Base-by-base conservation (phyloP, 768 basidiomycete genomes). In the Lyophyllum decastes region DNA sequence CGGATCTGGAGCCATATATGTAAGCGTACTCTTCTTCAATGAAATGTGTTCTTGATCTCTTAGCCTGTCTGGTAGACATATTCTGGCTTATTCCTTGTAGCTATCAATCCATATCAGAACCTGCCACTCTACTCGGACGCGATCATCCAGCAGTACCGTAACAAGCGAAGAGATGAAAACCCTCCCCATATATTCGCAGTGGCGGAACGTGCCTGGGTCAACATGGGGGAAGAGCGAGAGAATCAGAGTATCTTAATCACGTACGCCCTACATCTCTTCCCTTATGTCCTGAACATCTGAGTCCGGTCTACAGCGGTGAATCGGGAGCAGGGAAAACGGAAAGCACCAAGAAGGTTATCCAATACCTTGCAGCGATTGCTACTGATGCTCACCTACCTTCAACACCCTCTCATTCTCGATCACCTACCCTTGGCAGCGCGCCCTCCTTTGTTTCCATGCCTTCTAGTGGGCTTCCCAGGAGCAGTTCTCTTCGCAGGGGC, bases 271-370 rank as follows among this genome's bases (percentile, higher is more conserved):
- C 52, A 35, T 45, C 25, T 43, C 38, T 33, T 22, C 17, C n/a
- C 50, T 35, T 53, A 17, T 38, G 22, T 54, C 34, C 53, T 48
- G 16, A 24, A 14, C 27, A 46, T 57, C 61, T 66, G 10, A 68
- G n/a, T n/a, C 43, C 44, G 46, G 17, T 33, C 21, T 45, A 0
- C 64, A 97, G 95, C 9, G 97, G 97, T 43, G 97, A 99, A 79
- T 98, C 97, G 8, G 97, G 97, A 34, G 97, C 97, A 3, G 97
- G 97, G 44, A 99, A 98, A 80, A 99, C 97, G 2, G 97, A 98
- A 70, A 98, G 96, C 75, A 92, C 91, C 14, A 98, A 99, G 82
- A 98, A 98, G 69, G 96, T 98, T 66, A 99, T 99, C 54, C 97
- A 98, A 71, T 99, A 98, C 74, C 86, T 99, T 41, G 96, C 97